Evolutionary conservation across 2,329 filamentous ascomycete species (phyloP).

Genomic region (Sordariomycetes sp.): DNA sequence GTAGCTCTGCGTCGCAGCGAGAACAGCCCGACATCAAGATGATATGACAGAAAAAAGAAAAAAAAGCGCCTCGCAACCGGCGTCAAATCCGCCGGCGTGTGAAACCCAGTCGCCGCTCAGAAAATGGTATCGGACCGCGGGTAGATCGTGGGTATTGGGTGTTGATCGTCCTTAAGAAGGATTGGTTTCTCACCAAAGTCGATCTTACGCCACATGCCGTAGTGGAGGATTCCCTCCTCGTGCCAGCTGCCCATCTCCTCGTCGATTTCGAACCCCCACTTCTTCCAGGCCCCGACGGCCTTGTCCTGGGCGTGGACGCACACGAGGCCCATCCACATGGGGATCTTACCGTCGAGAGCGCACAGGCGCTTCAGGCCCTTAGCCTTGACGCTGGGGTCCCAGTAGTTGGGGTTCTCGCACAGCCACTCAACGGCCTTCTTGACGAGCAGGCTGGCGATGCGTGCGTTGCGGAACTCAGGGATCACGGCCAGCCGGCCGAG

Average conservation of each 20-base stretch:
- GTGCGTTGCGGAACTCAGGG: conserved; percentile 48
- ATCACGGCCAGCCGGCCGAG: conserved; percentile 66
- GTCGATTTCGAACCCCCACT: conserved; percentile 63
- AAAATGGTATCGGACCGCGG: not conserved
- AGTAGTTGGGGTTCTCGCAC: conserved; percentile 40
- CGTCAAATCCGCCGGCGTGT: not conserved
- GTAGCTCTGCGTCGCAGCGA: no score
- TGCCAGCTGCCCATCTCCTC: conserved; percentile 62
- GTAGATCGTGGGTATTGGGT: not conserved
- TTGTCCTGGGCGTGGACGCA: conserved; percentile 67
- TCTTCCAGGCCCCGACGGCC: conserved; percentile 52
- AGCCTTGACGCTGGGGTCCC: conserved; percentile 33
- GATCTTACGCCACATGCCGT: conserved; percentile 62
- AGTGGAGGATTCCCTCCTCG: conserved; percentile 74
- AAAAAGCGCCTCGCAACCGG: not conserved
- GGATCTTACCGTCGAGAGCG: conserved; percentile 24
- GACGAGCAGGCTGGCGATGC: conserved; percentile 54
- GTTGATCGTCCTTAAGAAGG: not conserved
- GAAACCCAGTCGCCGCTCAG: not conserved
- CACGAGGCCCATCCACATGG: conserved; percentile 60
- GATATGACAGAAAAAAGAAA: not conserved
- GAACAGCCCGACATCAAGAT: no score
- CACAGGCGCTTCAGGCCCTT: conserved; percentile 28
- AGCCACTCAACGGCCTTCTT: conserved; percentile 58
- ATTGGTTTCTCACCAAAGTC: conserved; percentile 8